Evolutionary conservation across 2,329 filamentous ascomycete species (phyloP), one percentile per base, ranked within the genome.

Genomic region (Xenoacremonium recifei): DNA sequence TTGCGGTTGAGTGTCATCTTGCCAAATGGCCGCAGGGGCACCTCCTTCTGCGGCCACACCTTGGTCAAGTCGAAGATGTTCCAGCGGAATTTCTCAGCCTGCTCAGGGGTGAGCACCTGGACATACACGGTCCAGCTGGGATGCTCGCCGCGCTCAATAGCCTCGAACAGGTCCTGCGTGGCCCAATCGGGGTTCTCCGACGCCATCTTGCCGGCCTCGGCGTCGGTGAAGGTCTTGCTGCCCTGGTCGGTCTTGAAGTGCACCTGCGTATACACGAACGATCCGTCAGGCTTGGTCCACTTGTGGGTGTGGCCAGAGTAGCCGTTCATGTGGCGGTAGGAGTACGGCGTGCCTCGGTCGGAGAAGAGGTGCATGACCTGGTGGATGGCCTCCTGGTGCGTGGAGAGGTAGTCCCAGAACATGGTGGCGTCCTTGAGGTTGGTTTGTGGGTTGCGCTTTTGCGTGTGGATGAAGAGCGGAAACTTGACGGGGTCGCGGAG

Each of bases 381-480:
- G 35, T 53, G 50, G 27, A 51, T 47, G 6, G 76, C 67, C 61
- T 87, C 83, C 20, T 80, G 82, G 53, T 84, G 75, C n/a, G 72
- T 79, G 23, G 73, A 76, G 27, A 75, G 75, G 44, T 58, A 63
- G 34, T 64, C 60, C 59, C 62, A 62, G 48, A 62, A 85, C 69
- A 80, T 80, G 38, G 80, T 85, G 13, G 84, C 81, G 63, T 86
- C 80, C 37, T 80, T 84, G 41, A 88, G 67, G 62, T 89, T 84
- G 25, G 82, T 88, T 51, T 81, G 75, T 1, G 85, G 85, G 64
- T 89, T 76, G 36, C 84, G 77, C 74, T 89, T 89, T 66, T 90
- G 86, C 4, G 84, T 86, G 69, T 87, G 85, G 48, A 88, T 88
- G 65, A 89, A 84, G 58, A 83, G 69, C 25, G 85, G 85, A 67